Evolutionary conservation across 2,329 filamentous ascomycete genomes (phyloP), one percentile per base, ranked within the genome.

Genomic region (Epichloe baconii): DNA sequence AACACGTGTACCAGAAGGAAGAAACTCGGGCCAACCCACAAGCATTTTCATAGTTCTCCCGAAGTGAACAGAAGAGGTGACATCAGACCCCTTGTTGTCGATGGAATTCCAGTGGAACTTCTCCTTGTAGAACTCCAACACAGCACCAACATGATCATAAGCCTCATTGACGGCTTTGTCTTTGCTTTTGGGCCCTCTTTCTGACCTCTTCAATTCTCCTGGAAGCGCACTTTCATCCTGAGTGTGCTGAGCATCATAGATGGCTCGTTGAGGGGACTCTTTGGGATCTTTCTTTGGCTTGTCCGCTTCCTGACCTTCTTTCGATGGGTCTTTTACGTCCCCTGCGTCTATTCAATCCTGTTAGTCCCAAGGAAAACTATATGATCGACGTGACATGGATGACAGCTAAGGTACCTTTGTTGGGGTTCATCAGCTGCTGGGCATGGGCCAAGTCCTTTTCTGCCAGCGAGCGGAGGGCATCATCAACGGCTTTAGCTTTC

Each of bases 41-140:
- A 37, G 76, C 75, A 61, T 78, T 78, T 56, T 75, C 71, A 53
- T 74, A 77, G 7, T 65, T 58, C 52, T 68, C 52, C 69, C 73
- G 57, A 75, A 78, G 56, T 79, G 76, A 19, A 79, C 72, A n/a
- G 69, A 72, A 58, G 71, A 76, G 53, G 73, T 63, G 36, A 78
- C 68, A n/a, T 70, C 63, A 59, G 68, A 65, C 53, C 73, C 72
- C 47, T 70, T 65, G 63, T 76, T 72, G 62, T 79, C 72, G 51
- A 78, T 71, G 0, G 73, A 77, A 31, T 72, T 65, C 70, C 74
- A 77, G 40, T 67, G 60, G 56, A 77, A 78, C 36, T 70, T 63
- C 11, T 73, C 64, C 47, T 66, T 64, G 64, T 76, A 79, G 57
- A 78, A 77, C 21, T 71, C 61, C 42, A 76, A 64, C 0, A 77